A percentile compares a stretch with the other conserved stretches of the same genome.
phyloP scores from a whole-genome alignment of 345 rosid species.

The Boechera divaricarpa region DNA sequence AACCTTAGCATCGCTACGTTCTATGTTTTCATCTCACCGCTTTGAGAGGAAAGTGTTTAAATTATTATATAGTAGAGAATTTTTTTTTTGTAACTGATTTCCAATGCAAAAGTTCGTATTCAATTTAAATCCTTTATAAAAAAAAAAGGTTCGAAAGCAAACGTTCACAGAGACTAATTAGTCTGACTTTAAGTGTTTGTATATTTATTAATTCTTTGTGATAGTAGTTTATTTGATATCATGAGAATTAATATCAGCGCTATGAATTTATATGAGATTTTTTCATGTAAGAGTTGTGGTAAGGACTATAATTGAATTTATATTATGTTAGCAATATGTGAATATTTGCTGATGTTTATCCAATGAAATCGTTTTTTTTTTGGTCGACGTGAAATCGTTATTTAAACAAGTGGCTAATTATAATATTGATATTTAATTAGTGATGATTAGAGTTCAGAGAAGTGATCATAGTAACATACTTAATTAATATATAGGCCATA shows the following conservation, averaged over 20 bases:
- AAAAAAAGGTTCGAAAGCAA: neutral
- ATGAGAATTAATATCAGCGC: neutral
- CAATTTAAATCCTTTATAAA: too few species aligned
- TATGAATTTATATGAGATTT: conserved; percentile 3
- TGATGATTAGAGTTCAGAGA: conserved; percentile 18
- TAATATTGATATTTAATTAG: neutral
- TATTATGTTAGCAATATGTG: neutral
- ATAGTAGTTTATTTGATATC: neutral
- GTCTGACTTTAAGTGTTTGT: neutral
- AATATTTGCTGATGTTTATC: conserved; percentile 10
- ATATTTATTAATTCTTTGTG: too few species aligned
- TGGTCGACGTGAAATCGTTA: neutral
- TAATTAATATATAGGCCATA: conserved; percentile 24
- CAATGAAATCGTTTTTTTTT: neutral
- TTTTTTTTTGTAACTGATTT: neutral
- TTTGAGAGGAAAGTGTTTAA: neutral
- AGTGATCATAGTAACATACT: conserved; percentile 33
- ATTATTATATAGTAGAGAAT: neutral
- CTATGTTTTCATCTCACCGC: neutral
- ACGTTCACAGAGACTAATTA: neutral
- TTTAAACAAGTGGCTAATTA: conserved; percentile 23
- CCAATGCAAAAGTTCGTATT: neutral
- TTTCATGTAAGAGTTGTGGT: neutral
- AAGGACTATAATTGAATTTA: too few species aligned
- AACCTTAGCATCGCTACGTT: neutral